Evolutionary conservation across 345 rosid genomes (phyloP).

Genomic region (Camelina neglecta): DNA sequence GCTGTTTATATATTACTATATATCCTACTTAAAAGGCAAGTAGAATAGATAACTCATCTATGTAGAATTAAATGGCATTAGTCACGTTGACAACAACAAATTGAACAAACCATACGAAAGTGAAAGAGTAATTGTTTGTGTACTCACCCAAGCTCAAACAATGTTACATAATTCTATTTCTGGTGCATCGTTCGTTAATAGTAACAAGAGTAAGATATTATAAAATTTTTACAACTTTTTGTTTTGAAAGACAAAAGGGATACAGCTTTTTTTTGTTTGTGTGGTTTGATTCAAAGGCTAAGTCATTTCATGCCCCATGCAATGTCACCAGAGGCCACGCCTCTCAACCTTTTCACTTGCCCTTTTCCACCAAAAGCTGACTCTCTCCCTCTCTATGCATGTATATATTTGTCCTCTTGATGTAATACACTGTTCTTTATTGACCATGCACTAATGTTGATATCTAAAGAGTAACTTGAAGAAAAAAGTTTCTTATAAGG

Average conservation of each 20-base stretch:
- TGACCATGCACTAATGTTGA: slow-evolving; percentile 40
- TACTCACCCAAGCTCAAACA: slow-evolving; percentile 9
- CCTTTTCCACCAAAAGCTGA: slow-evolving; percentile 47
- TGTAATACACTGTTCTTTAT: slow-evolving; percentile 17
- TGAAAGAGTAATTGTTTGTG: slow-evolving; percentile 8
- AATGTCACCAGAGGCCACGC: slow-evolving; percentile 49
- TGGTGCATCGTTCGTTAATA: slow-evolving; percentile 11
- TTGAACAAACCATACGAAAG: neutral
- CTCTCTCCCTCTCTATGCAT: slow-evolving; percentile 31
- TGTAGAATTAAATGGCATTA: neutral
- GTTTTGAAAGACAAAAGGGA: slow-evolving; percentile 37
- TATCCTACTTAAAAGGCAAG: too few species aligned
- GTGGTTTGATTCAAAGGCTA: slow-evolving; percentile 41
- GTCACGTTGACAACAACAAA: neutral
- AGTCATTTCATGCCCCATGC: slow-evolving; percentile 48
- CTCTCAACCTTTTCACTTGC: slow-evolving; percentile 44
- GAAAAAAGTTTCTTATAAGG: neutral
- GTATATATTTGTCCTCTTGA: slow-evolving; percentile 34
- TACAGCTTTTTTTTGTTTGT: slow-evolving; percentile 29
- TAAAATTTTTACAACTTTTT: neutral
- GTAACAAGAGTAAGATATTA: slow-evolving; percentile 10
- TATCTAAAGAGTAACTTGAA: slow-evolving; percentile 17
- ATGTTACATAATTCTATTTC: slow-evolving; percentile 21
- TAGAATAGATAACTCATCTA: neutral
- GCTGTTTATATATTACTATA: neutral